Evolutionary conservation across 139 green algal species (phyloP).

Genomic region (Picocystis salinarum): DNA sequence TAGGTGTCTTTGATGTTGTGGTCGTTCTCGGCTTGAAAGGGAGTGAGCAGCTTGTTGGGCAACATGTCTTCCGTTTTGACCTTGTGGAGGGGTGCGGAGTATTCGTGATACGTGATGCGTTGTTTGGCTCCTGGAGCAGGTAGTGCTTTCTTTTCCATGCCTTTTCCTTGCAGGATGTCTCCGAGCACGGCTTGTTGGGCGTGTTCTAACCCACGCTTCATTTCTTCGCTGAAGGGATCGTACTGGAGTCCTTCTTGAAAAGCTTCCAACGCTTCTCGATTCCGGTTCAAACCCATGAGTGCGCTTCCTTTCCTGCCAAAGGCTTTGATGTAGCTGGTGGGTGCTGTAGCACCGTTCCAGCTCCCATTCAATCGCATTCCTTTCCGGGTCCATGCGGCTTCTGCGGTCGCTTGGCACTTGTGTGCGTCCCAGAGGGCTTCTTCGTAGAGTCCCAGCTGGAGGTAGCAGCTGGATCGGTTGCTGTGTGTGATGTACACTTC

Average conservation of each 20-base stretch:
- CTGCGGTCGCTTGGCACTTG: neutral
- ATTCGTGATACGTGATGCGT: slow-evolving; percentile 29
- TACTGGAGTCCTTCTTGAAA: slow-evolving; percentile 12
- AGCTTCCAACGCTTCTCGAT: slow-evolving; percentile 3
- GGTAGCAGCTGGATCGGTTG: slow-evolving; percentile 26
- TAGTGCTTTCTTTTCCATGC: slow-evolving; percentile 13
- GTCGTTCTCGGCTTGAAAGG: slow-evolving; percentile 60
- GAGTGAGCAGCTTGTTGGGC: slow-evolving; percentile 34
- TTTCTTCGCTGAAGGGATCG: slow-evolving; percentile 26
- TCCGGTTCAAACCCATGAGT: slow-evolving; percentile 21
- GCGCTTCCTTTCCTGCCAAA: slow-evolving; percentile 32
- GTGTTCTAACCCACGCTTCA: slow-evolving; percentile 27
- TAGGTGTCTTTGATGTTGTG: slow-evolving; percentile 59
- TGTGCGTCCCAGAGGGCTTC: slow-evolving; percentile 8
- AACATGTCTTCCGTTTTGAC: slow-evolving; percentile 33
- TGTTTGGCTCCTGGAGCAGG: slow-evolving; percentile 14
- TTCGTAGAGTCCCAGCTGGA: slow-evolving; percentile 27
- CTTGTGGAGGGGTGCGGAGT: slow-evolving; percentile 32
- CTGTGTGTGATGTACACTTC: slow-evolving; percentile 36
- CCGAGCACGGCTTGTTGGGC: slow-evolving; percentile 24
- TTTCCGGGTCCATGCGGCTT: slow-evolving; percentile 17
- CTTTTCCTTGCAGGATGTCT: slow-evolving; percentile 22
- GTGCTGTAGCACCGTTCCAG: slow-evolving; percentile 6
- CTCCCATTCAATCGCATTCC: neutral
- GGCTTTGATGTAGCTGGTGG: slow-evolving; percentile 25